Evolutionary conservation across 208 protist genomes (phyloP).

Genomic region (Porcisia hertigi): DNA sequence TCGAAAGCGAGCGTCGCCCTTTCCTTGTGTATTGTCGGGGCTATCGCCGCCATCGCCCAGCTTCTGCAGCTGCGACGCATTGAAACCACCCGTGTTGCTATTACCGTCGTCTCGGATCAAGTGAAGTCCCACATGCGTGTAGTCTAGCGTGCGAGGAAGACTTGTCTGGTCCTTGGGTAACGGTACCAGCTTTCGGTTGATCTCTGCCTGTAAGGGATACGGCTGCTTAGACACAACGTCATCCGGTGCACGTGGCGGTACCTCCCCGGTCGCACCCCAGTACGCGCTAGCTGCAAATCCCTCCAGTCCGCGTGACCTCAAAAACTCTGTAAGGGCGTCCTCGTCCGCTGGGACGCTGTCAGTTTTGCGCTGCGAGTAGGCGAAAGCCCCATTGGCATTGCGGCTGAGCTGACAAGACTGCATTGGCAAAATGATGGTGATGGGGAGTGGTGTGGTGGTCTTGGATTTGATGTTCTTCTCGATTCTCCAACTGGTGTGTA

Average conservation of each 20-base stretch:
- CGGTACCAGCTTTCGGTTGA: slow-evolving; percentile 84
- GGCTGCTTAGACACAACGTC: slow-evolving; percentile 58
- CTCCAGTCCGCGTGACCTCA: slow-evolving; percentile 45
- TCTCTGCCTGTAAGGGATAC: slow-evolving; percentile 78
- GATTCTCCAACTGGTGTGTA: background rate
- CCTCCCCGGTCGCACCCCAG: slow-evolving; percentile 77
- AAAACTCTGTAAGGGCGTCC: slow-evolving; percentile 56
- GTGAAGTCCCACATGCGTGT: slow-evolving; percentile 70
- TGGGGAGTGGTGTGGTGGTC: too few relatives aligned
- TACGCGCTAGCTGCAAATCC: slow-evolving; percentile 85
- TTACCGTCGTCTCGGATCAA: slow-evolving; percentile 44
- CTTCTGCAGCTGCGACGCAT: slow-evolving; percentile 60
- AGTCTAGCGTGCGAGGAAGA: slow-evolving; percentile 71
- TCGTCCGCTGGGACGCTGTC: slow-evolving; percentile 32
- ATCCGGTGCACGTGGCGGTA: slow-evolving; percentile 75
- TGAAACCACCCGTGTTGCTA: slow-evolving; percentile 49
- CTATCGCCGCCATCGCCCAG: slow-evolving; percentile 24
- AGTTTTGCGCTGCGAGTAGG: slow-evolving; percentile 41
- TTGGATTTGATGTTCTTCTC: too few relatives aligned
- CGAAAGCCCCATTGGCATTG: slow-evolving; percentile 42
- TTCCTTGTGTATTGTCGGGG: background rate
- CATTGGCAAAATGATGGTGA: slow-evolving; percentile 14
- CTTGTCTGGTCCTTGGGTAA: slow-evolving; percentile 80
- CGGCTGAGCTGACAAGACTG: slow-evolving; percentile 15
- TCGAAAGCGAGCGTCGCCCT: slow-evolving; percentile 6